phyloP scores from a whole-genome alignment of 345 rosid genomes.

The Syzygium aromaticum region DNA sequence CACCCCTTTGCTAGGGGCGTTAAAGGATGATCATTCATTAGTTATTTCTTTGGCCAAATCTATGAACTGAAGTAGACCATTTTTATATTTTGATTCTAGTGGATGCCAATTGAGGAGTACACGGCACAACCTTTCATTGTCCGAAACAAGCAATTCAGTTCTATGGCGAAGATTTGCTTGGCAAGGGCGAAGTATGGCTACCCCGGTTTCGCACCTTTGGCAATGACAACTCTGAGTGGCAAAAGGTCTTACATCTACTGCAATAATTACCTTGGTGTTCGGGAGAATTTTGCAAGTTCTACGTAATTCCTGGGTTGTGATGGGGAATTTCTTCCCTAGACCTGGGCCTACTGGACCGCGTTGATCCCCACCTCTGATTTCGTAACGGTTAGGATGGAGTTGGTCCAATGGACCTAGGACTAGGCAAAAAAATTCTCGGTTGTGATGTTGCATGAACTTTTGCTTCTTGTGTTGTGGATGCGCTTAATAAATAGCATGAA shows the following conservation, averaged over 20 bases:
- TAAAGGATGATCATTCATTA: not conserved
- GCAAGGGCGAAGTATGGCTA: constrained; percentile 26
- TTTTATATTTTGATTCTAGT: constrained; percentile 20
- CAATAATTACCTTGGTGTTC: constrained; percentile 15
- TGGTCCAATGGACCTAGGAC: not conserved
- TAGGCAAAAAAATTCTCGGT: not conserved
- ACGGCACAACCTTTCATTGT: constrained; percentile 39
- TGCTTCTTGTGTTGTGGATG: not conserved
- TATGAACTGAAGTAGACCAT: not conserved
- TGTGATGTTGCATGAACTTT: not conserved
- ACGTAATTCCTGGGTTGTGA: not conserved
- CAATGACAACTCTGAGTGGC: constrained; percentile 32
- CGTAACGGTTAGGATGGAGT: not conserved
- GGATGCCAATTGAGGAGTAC: constrained; percentile 60
- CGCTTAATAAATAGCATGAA: not conserved
- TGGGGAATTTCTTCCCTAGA: not conserved
- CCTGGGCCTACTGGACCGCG: rapidly evolving
- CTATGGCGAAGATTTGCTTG: constrained; percentile 42
- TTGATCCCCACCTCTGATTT: not conserved
- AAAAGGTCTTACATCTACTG: constrained; percentile 33
- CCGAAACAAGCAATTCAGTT: constrained; percentile 28
- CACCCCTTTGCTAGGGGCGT: rapidly evolving
- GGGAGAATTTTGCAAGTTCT: not conserved
- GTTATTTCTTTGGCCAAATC: not conserved
- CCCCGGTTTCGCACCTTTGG: constrained; percentile 31